Evolutionary conservation across 2,329 filamentous ascomycete species (phyloP).

Genomic region (Paraphoma sp.): DNA sequence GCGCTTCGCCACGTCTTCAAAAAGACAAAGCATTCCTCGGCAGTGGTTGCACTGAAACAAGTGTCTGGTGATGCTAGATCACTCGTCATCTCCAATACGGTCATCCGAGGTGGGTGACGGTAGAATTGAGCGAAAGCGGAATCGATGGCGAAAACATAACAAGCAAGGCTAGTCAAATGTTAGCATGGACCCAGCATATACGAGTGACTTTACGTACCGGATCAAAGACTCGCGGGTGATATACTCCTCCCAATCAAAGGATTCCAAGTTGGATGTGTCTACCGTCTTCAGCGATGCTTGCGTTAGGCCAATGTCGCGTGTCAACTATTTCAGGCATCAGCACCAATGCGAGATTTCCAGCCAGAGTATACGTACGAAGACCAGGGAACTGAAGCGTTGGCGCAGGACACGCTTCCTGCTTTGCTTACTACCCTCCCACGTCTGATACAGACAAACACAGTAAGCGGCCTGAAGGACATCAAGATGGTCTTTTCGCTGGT

Average conservation of each 20-base stretch:
- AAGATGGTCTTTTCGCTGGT: not conserved
- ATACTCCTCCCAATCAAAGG: constrained; percentile 3
- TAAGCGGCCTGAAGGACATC: not conserved
- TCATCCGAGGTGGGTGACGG: constrained; percentile 3
- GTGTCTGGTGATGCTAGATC: constrained; percentile 6
- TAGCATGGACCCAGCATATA: not conserved
- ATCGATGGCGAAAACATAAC: constrained; percentile 8
- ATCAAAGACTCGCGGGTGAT: constrained; percentile 1
- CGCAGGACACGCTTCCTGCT: not conserved
- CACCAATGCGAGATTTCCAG: not conserved
- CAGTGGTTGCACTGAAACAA: constrained; percentile 4
- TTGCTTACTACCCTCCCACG: not conserved
- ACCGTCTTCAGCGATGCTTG: not conserved
- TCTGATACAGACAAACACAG: not conserved
- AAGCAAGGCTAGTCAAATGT: not conserved
- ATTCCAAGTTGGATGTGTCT: not conserved
- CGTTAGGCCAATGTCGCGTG: not conserved
- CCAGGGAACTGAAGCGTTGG: not conserved
- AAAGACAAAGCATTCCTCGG: constrained; percentile 3
- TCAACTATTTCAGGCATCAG: not conserved
- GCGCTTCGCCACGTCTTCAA: constrained; percentile 1
- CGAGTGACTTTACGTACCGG: not conserved
- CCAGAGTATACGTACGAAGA: not conserved
- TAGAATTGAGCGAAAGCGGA: constrained; percentile 4
- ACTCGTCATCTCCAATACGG: not conserved